A percentile compares a stretch with the other conserved stretches of the same genome.
phyloP scores from a whole-genome alignment of 768 basidiomycete species.

The Podaxis sp. region DNA sequence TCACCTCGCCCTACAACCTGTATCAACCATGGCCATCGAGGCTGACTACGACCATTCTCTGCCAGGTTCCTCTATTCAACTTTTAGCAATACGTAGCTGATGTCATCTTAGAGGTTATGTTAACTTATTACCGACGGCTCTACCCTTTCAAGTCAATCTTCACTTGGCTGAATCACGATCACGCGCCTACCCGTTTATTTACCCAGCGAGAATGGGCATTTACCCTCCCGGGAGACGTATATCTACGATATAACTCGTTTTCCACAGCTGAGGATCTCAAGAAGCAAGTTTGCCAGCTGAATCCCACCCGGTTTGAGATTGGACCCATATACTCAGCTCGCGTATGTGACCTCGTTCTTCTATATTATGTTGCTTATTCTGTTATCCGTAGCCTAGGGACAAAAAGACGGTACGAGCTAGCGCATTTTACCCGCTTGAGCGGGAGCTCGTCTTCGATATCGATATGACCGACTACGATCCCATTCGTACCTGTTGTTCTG shows the following conservation, averaged over 20 bases:
- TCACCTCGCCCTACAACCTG: neutral
- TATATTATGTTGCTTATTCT: neutral
- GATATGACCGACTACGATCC: slow-evolving; percentile 99
- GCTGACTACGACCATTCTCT: slow-evolving; percentile 15
- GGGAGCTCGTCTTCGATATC: slow-evolving; percentile 98
- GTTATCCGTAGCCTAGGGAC: slow-evolving; percentile 70
- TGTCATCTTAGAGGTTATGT: slow-evolving; percentile 41
- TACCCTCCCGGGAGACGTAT: slow-evolving; percentile 87
- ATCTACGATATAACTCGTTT: slow-evolving; percentile 95
- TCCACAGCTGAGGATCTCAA: slow-evolving; percentile 84
- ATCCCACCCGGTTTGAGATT: slow-evolving; percentile 95
- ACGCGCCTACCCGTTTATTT: slow-evolving; percentile 75
- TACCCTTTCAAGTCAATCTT: slow-evolving; percentile 96
- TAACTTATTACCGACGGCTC: slow-evolving; percentile 80
- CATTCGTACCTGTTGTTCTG: slow-evolving; percentile 92
- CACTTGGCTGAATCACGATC: slow-evolving; percentile 93
- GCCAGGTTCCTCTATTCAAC: slow-evolving; percentile 1
- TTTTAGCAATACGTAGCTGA: neutral
- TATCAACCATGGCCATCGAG: slow-evolving; percentile 6
- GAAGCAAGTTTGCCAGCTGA: slow-evolving; percentile 79
- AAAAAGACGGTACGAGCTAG: slow-evolving; percentile 72
- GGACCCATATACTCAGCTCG: slow-evolving; percentile 89
- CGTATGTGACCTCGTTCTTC: slow-evolving; percentile 46
- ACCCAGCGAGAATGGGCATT: slow-evolving; percentile 96
- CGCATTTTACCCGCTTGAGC: slow-evolving; percentile 72